Percentiles rank a stretch among this genome's conserved stretches.
Evolutionary conservation across 257 asterid species (phyloP).

Genomic region (Nicotiana paniculata): DNA sequence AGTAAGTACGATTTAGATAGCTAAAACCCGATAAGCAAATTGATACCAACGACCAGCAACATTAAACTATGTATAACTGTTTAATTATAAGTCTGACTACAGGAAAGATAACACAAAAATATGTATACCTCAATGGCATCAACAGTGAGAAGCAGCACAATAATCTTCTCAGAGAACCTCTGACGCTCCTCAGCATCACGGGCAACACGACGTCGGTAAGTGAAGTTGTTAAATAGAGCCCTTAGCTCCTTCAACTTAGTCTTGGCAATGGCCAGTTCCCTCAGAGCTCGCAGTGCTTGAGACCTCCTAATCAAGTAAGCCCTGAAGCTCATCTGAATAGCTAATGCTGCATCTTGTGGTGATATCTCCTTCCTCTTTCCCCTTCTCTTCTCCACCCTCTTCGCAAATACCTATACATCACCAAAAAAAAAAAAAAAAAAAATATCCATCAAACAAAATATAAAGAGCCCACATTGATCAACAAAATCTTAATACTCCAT

Average conservation of each 20-base stretch:
- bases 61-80: neutral
- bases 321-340: conserved; percentile 69
- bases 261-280: conserved; percentile 95
- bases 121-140: conserved; percentile 83
- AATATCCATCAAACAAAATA: no score
- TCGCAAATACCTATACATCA: conserved; percentile 55
- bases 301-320: conserved; percentile 76
- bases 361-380: conserved; percentile 76
- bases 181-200: conserved; percentile 85
- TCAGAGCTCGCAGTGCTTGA: conserved; percentile 73
- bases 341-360: conserved; percentile 56
- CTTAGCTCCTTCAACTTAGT: conserved; percentile 81
- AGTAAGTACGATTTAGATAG: neutral
- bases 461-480: neutral
- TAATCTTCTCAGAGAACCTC: conserved; percentile 83
- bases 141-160: conserved; percentile 85
- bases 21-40: neutral
- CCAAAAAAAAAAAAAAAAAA: neutral
- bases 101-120: neutral
- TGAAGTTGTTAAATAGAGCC: conserved; percentile 80
- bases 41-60: neutral
- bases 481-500: neutral
- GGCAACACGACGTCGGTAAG: conserved; percentile 62
- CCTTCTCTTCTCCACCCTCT: conserved; percentile 56
- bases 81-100: neutral